These are phyloP conservation scores for Chenopodium suecicum DNA, from an alignment of 148 eudicot genomes.

Conservation along the genomic window DNA sequence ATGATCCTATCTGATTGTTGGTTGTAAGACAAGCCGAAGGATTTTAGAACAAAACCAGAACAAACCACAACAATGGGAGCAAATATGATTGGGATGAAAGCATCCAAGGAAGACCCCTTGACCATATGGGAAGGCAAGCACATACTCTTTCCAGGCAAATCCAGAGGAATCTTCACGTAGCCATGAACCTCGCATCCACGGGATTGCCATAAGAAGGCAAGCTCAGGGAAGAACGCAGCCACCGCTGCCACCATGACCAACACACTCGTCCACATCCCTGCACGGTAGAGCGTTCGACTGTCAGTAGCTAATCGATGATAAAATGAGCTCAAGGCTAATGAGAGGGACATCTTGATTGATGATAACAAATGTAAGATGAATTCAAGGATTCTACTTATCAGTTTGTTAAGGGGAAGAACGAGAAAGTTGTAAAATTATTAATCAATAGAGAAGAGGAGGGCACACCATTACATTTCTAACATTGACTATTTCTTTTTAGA, in stretches of 20 bases:
- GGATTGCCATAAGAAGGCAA: conserved; percentile 31
- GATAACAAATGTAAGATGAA: background rate
- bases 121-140: conserved; percentile 37
- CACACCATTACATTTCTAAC: background rate
- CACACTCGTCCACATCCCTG: conserved; percentile 31
- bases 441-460: background rate
- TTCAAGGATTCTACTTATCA: background rate
- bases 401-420: background rate
- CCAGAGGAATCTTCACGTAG: conserved; percentile 35
- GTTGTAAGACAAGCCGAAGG: conserved; percentile 17
- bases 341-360: conserved; percentile 22
- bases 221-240: conserved; percentile 33
- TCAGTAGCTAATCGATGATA: conserved; percentile 12
- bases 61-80: conserved; percentile 34
- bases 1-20: background rate
- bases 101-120: conserved; percentile 31
- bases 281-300: conserved; percentile 6
- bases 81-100: conserved; percentile 32
- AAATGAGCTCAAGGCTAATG: background rate
- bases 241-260: conserved; percentile 27
- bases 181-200: conserved; percentile 20
- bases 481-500: conserved; percentile 13
- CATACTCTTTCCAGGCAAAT: conserved; percentile 37
- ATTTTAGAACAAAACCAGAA: conserved; percentile 30
- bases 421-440: too few species aligned